Base-by-base conservation (phyloP, 305 asterid genomes). In the Nicotiana rustica region DNA sequence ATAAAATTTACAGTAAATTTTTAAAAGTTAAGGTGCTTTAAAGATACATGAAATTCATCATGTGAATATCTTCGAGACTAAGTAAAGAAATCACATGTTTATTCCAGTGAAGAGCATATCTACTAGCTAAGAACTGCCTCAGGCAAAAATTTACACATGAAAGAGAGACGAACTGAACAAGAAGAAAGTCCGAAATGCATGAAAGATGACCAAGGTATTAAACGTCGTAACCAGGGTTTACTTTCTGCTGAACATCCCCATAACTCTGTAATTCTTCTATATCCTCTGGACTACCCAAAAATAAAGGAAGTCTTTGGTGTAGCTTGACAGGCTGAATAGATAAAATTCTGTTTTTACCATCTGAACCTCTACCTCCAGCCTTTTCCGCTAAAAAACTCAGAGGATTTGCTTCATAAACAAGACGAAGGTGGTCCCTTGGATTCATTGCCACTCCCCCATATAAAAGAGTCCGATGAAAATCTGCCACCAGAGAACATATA, bases 371-470 rank as follows among this genome's bases (percentile, higher is more conserved):
- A 31, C 99, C 99, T 36, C 94, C 96, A 0, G 98, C 97, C 84
- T 94, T 98, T 90, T 95, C 98, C 13, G 88, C 97, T 7, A 94
- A 82, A 78, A 94, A 95, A 84, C 98, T 94, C 69, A 95, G 90
- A 0, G 98, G 98, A 86, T 94, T 94, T 10, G 97, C 99, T 86
- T 94, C 99, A 15, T 94, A 95, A n/a, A 95, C 97, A 10, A 95
- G 98, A 0, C 98, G 99, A 31, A 95, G 98, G 89, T 94, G 98
- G 80, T 90, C 92, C 89, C 99, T 88, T 9, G 99, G 99, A 81
- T 95, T 95, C 99, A 94, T 95, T 3, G 98, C 94, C 73, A 90
- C 87, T 12, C 98, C 98, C 17, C 99, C 98, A 64, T 94, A 95
- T 52, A 94, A 79, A 55, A 94, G 93, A 1, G 99, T 95, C 7